Conservation (phyloP, 306 rosid genomes). For the Malus orientalis region DNA sequence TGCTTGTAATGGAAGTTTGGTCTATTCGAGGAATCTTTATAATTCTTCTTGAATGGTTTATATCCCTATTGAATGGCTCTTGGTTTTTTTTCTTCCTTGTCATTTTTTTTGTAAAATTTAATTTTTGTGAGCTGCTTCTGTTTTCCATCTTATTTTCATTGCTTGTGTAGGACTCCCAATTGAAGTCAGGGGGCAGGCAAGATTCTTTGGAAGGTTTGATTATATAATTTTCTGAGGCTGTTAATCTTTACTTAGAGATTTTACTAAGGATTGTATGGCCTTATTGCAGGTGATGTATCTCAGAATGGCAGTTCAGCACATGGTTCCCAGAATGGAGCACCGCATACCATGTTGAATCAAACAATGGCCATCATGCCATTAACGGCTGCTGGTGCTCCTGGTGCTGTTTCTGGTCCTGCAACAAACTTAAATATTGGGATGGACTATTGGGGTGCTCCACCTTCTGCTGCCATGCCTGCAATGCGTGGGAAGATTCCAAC, state of each 20-base stretch:
- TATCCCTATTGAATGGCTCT: not conserved
- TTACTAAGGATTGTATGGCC: slow-evolving; percentile 15
- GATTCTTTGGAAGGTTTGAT: slow-evolving; percentile 84
- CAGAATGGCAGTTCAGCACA: slow-evolving; percentile 72
- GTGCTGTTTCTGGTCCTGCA: slow-evolving; percentile 73
- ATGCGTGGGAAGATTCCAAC: slow-evolving; percentile 70
- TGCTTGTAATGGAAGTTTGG: not conserved
- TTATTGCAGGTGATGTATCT: slow-evolving; percentile 60
- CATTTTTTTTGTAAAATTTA: not conserved
- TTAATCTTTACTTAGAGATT: slow-evolving; percentile 1
- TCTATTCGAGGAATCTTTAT: not conserved
- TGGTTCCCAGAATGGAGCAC: slow-evolving; percentile 75
- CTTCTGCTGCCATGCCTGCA: slow-evolving; percentile 60
- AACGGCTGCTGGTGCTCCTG: slow-evolving; percentile 62
- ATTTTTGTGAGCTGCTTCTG: not conserved
- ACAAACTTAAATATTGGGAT: slow-evolving; percentile 94
- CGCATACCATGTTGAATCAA: slow-evolving; percentile 60
- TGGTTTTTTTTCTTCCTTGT: not conserved
- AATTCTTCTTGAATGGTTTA: too few species aligned
- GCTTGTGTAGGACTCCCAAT: slow-evolving; percentile 62
- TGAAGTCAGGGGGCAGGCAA: slow-evolving; percentile 72
- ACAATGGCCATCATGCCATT: slow-evolving; percentile 57
- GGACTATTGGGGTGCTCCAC: slow-evolving; percentile 93
- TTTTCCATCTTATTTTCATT: slow-evolving; percentile 16
- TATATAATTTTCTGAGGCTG: slow-evolving; percentile 20